Percentiles rank a stretch among this genome's conserved stretches.
Conservation (phyloP, 306 rosid species). For the Argentina anserina region DNA sequence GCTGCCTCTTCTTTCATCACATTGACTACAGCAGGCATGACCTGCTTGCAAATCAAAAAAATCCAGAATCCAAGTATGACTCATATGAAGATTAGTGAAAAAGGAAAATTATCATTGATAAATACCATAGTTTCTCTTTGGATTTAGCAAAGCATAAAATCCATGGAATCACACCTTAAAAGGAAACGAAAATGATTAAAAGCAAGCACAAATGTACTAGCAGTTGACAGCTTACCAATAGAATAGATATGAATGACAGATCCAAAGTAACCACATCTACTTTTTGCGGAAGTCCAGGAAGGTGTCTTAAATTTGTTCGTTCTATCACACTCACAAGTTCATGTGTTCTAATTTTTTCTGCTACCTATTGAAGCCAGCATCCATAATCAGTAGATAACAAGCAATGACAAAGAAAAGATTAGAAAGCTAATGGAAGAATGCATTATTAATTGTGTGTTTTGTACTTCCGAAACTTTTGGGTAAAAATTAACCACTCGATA, state of each 20-base stretch:
- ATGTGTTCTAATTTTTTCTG: constrained; percentile 74
- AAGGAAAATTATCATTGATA: background rate
- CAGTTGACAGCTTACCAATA: constrained; percentile 55
- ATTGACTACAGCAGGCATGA: constrained; percentile 88
- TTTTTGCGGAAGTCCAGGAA: constrained; percentile 73
- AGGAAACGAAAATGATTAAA: constrained; percentile 1
- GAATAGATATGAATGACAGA: constrained; percentile 94
- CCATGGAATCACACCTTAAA: background rate
- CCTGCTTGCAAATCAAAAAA: constrained; percentile 39
- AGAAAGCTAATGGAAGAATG: background rate
- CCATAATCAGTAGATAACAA: constrained; percentile 6
- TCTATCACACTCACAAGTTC: constrained; percentile 83
- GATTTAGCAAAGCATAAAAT: background rate
- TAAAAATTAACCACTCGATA: too few relatives aligned
- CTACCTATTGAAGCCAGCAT: constrained; percentile 52
- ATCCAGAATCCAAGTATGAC: background rate
- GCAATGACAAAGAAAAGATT: background rate
- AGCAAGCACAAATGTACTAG: background rate
- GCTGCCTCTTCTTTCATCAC: constrained; percentile 80
- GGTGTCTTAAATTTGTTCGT: constrained; percentile 81
- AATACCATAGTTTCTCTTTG: background rate
- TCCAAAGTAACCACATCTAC: constrained; percentile 93
- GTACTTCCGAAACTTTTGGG: background rate
- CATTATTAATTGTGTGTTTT: background rate
- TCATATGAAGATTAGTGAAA: background rate